Base-by-base conservation (phyloP, 352 stramenopile species). In the Phytophthora cajani region DNA sequence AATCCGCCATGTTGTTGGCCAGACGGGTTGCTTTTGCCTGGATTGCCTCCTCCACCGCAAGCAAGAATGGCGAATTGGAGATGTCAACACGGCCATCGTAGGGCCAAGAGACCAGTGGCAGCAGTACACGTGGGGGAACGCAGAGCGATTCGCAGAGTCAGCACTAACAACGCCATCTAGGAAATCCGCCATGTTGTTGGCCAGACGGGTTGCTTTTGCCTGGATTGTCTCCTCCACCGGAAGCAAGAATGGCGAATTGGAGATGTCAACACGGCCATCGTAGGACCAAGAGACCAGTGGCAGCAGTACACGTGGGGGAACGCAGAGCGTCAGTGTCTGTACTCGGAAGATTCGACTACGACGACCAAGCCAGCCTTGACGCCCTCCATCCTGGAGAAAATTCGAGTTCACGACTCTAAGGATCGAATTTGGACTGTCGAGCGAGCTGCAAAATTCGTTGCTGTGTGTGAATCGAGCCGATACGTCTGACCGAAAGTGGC, bases 181-280 rank as follows among this genome's bases (percentile, higher is more conserved):
- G 69, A 81, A 17, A 75, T 72, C 38, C 70, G 68, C 5, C 83
- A 93, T 54, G 65, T 89, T 55, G 63, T 90, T 6, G 87, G 87
- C 0, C 85, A 94, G 72, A 80, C 85, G 5, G 87, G 87, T 0
- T 93, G 87, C 58, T 94, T 92, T 59, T 94, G 87, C 32, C 62
- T 87, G 36, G 84, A 92, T 49, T 93, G 87, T 58, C 63, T 95
- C 17, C 60, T 92, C 17, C 73, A 90, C 54, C 77, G 82, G 30
- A 91, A 88, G 58, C 83, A 95, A 40, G 85, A 93, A 55, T 93
- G 87, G 85, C 76, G 87, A 56, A 84, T 94, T 42, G 84, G 84
- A 49, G 82, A 93, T 64, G 66, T 91, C 30, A 92, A 95, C 62
- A 42, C 75, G 21, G 64, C 69, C 23, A 80, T 95, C 53, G 80